Conservation (phyloP, 225 moss, liverwort and hornwort genomes). For the Antitrichia curtipendula region DNA sequence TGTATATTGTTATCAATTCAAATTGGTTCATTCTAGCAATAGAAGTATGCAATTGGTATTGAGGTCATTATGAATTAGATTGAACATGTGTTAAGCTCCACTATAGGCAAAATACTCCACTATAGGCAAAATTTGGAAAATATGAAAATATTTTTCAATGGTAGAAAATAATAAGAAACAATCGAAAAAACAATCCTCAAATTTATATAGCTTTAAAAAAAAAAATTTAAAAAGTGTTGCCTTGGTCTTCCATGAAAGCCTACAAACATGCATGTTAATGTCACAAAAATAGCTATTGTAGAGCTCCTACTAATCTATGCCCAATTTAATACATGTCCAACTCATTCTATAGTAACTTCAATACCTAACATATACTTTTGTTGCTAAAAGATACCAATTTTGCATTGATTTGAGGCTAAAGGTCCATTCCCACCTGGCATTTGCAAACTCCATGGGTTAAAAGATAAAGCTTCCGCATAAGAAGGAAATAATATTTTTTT, state of each 20-base stretch:
- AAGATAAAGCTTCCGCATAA: no score
- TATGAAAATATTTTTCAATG: no score
- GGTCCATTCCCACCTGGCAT: no score
- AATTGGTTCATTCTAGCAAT: neutral
- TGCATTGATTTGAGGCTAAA: no score
- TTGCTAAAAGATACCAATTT: no score
- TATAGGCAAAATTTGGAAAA: neutral
- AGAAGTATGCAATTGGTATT: neutral
- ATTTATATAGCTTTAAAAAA: no score
- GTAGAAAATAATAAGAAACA: neutral
- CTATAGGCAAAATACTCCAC: no score
- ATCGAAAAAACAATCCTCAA: neutral
- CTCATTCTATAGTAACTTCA: no score
- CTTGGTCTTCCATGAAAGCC: neutral
- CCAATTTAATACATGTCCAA: no score
- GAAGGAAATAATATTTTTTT: no score
- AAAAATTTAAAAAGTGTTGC: no score
- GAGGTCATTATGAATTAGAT: accelerated
- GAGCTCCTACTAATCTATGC: neutral
- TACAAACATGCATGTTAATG: accelerated
- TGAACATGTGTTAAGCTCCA: accelerated
- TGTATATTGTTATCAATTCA: neutral
- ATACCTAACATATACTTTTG: neutral
- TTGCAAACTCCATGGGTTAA: no score
- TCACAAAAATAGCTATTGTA: neutral